phyloP scores from a whole-genome alignment of 805 yeast genomes.

The Candida stauntonica region DNA sequence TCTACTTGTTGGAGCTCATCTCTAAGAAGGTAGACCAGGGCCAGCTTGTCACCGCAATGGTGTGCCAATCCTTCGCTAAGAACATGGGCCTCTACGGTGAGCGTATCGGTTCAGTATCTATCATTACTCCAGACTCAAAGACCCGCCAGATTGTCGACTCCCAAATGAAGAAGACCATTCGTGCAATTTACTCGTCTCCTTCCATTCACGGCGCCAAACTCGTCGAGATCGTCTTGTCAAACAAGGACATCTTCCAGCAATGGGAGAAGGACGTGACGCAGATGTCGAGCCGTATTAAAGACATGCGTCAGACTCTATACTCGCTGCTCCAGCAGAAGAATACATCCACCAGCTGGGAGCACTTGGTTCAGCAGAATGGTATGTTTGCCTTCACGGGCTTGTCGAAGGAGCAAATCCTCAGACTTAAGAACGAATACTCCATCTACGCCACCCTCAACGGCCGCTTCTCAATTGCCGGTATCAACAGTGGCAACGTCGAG shows the following conservation, averaged over 20 bases:
- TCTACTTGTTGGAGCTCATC: constrained; percentile 46
- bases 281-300: constrained; percentile 76
- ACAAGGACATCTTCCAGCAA: constrained; percentile 52
- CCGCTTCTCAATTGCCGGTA: constrained; percentile 86
- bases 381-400: constrained; percentile 95
- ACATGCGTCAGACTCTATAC: constrained; percentile 64
- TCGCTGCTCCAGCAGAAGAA: constrained; percentile 50
- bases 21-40: constrained; percentile 37
- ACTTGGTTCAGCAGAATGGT: constrained; percentile 84
- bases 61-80: constrained; percentile 92
- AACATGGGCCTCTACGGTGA: constrained; percentile 96
- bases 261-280: constrained; percentile 80
- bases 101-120: constrained; percentile 79
- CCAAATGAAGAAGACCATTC: constrained; percentile 75
- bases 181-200: constrained; percentile 90
- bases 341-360: constrained; percentile 67
- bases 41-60: constrained; percentile 46
- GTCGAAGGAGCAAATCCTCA: constrained; percentile 60
- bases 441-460: constrained; percentile 90
- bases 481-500: constrained; percentile 75
- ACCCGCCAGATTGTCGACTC: constrained; percentile 56
- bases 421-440: constrained; percentile 64
- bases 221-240: constrained; percentile 70
- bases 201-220: constrained; percentile 92
- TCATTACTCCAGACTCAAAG: constrained; percentile 52